Conservation (phyloP, 495 filamentous ascomycete genomes). For the Parathielavia appendiculata region DNA sequence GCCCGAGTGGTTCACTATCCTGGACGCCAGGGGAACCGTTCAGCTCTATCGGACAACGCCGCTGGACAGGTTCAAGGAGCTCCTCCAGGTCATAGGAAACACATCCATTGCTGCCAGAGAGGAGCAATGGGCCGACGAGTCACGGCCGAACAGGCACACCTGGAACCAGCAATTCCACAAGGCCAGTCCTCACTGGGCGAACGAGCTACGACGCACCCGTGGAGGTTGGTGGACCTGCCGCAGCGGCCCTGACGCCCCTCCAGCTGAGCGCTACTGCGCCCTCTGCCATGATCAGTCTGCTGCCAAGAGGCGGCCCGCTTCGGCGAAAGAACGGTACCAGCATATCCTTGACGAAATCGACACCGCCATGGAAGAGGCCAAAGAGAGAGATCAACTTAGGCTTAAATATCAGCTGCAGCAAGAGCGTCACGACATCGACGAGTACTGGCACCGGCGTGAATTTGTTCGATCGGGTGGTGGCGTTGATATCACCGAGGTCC, state of each 20-base stretch:
- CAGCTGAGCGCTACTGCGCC: constrained; percentile 31
- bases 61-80: constrained; percentile 14
- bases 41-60: constrained; percentile 9
- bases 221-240: constrained; percentile 44
- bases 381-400: constrained; percentile 5
- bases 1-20: constrained; percentile 33
- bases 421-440: neutral
- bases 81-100: constrained; percentile 11
- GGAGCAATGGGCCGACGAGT: constrained; percentile 2
- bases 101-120: constrained; percentile 6
- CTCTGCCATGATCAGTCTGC: constrained; percentile 20
- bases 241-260: constrained; percentile 27
- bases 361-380: constrained; percentile 6
- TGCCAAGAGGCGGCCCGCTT: neutral
- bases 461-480: neutral
- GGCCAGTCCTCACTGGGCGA: constrained; percentile 29
- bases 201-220: constrained; percentile 14
- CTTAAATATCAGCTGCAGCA: constrained; percentile 4
- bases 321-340: constrained; percentile 9
- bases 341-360: constrained; percentile 17
- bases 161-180: constrained; percentile 36
- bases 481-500: neutral
- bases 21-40: constrained; percentile 18
- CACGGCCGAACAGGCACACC: neutral
- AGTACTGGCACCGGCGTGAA: neutral